Conservation (phyloP, 306 rosid genomes). For the Medicago ruthenica region DNA sequence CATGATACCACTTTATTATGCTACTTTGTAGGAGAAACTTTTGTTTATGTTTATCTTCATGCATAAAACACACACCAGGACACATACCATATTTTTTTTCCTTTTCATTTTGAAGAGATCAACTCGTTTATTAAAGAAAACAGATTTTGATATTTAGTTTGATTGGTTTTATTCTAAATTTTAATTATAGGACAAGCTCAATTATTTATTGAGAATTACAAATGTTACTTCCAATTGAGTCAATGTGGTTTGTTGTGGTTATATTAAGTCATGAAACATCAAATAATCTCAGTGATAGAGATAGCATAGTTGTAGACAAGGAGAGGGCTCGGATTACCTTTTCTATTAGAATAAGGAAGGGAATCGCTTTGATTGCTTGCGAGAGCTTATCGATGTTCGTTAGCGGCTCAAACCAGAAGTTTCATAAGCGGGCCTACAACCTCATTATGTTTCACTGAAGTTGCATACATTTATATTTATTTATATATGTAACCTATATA, state of each 20-base stretch:
- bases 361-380: too few species aligned
- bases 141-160: slow-evolving; percentile 6
- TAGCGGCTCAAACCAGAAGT: too few species aligned
- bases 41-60: too few species aligned
- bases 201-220: slow-evolving; percentile 10
- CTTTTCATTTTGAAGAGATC: background rate
- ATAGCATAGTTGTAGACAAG: too few species aligned
- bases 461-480: background rate
- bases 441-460: background rate
- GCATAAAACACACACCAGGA: background rate
- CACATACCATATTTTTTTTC: background rate
- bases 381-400: too few species aligned
- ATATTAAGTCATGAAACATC: background rate
- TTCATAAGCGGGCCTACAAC: too few species aligned
- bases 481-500: background rate
- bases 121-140: background rate
- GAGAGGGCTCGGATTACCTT: too few species aligned
- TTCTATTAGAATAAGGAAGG: too few species aligned
- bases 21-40: too few species aligned
- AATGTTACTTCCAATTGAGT: slow-evolving; percentile 10
- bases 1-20: too few species aligned
- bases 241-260: background rate
- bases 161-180: slow-evolving; percentile 1
- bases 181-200: background rate
- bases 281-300: background rate